Base-by-base conservation (phyloP, 129 eudicot genomes). In the Gnaphalium uliginosum region DNA sequence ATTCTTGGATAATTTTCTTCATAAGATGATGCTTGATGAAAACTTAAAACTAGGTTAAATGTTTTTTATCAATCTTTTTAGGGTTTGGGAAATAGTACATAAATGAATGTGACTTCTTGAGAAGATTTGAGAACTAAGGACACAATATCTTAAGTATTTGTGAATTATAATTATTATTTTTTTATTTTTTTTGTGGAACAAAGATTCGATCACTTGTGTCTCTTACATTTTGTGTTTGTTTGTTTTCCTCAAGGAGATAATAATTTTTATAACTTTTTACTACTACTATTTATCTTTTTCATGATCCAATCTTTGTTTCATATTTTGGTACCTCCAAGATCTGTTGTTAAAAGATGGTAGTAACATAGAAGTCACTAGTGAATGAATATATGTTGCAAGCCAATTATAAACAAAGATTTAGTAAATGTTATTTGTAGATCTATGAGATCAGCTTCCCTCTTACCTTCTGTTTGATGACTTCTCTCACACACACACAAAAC, bases 361-460 rank as follows among this genome's bases (percentile, higher is more conserved):
- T 75, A 51, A 71, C 75, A 83, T 64, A 71, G 82, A 29, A 78
- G 82, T 71, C 75, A 71, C 61, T 67, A 58, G 78, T 65, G 73
- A 60, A 73, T 65, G 73, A 60, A 73, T 56, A 56, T 72, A 75
- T 82, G 85, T 85, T 80, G 77, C 79, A 81, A 82, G 82, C 74
- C 81, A 83, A 68, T n/a, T n/a, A n/a, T 77, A 78, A 75, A 63
- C 76, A 79, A 79, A 88, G 78, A 76, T 84, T 79, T 82, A 69
- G 83, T 56, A 56, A 77, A 85, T 82, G 67, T 79, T 73, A 62
- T 71, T 68, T 73, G 81, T 83, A 80, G 81, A 84, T 71, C 74
- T 85, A 57, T 89, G 83, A 85, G 87, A 84, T 89, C 94, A 87
- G 76, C 90, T 86, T 82, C 84, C 43, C 46, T 68, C 74, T 68